These are phyloP conservation scores for Gymnopilus dilepis DNA, from an alignment of 768 basidiomycete species.

Conservation along the genomic window DNA sequence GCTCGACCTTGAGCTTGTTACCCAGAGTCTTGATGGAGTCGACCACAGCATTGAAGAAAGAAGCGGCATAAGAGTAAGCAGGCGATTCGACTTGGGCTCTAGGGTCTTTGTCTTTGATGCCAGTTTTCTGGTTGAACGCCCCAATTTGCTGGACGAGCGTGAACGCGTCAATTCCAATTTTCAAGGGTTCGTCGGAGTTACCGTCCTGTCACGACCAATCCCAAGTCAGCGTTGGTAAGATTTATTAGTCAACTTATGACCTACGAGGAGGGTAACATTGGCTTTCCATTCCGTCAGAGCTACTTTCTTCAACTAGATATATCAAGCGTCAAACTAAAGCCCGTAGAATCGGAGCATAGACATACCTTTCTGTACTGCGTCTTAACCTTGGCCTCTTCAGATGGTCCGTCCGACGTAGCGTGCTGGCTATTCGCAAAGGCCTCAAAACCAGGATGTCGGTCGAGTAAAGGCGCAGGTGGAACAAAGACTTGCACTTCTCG, in stretches of 20 bases:
- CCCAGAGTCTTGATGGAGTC: slow-evolving; percentile 29
- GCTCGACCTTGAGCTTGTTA: slow-evolving; percentile 31
- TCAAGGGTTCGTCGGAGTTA: background rate
- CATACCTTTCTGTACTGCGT: background rate
- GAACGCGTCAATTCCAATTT: background rate
- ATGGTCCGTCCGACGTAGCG: background rate
- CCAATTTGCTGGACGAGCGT: background rate
- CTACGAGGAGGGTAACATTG: background rate
- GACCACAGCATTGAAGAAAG: slow-evolving; percentile 34
- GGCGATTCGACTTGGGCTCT: slow-evolving; percentile 22
- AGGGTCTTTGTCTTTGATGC: background rate
- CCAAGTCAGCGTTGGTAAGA: background rate
- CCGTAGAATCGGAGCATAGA: background rate
- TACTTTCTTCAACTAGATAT: background rate
- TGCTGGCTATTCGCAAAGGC: background rate
- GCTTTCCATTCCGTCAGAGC: background rate
- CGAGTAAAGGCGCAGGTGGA: slow-evolving; percentile 29
- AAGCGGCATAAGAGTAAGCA: slow-evolving; percentile 26
- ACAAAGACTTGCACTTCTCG: slow-evolving; percentile 25
- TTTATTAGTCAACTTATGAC: background rate
- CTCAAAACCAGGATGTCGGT: slow-evolving; percentile 8
- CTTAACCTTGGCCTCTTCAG: background rate
- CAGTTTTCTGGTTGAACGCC: background rate
- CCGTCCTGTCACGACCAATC: background rate
- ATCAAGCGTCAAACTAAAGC: background rate